Conservation (phyloP, 2,329 filamentous ascomycete species). For the Emmonsia crescens region DNA sequence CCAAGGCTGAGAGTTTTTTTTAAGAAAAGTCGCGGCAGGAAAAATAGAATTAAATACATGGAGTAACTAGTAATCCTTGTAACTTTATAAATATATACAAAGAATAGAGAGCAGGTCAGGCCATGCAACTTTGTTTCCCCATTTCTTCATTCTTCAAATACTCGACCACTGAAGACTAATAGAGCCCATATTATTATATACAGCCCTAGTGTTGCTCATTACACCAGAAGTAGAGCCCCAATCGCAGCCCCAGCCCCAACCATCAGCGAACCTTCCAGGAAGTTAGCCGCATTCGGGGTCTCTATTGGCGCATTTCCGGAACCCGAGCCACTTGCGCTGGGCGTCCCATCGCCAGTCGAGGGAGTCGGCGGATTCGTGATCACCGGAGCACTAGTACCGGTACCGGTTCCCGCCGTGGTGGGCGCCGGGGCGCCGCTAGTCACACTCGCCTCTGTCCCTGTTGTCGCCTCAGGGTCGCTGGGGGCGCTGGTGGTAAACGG, state of each 20-base stretch:
- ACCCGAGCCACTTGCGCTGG: background rate
- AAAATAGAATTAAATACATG: too few relatives aligned
- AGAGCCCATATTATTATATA: background rate
- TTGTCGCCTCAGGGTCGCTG: background rate
- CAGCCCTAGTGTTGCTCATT: background rate
- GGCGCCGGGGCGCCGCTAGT: background rate
- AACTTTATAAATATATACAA: background rate
- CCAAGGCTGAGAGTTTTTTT: too few relatives aligned
- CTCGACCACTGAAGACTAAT: background rate
- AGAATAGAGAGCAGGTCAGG: background rate
- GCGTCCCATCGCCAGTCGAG: background rate
- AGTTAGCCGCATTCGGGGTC: background rate
- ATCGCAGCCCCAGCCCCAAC: background rate
- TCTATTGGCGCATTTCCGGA: background rate
- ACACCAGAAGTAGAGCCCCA: background rate
- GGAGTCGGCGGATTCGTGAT: background rate
- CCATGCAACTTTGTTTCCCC: background rate
- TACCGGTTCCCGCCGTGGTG: background rate
- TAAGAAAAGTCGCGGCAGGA: too few relatives aligned
- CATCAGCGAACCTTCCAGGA: background rate
- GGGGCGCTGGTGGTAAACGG: background rate
- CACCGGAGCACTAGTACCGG: background rate
- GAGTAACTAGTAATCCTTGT: too few relatives aligned
- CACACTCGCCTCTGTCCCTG: background rate
- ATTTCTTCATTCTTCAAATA: background rate